Evolutionary conservation across 768 basidiomycete species (phyloP).

Genomic region (Suillus occidentalis): DNA sequence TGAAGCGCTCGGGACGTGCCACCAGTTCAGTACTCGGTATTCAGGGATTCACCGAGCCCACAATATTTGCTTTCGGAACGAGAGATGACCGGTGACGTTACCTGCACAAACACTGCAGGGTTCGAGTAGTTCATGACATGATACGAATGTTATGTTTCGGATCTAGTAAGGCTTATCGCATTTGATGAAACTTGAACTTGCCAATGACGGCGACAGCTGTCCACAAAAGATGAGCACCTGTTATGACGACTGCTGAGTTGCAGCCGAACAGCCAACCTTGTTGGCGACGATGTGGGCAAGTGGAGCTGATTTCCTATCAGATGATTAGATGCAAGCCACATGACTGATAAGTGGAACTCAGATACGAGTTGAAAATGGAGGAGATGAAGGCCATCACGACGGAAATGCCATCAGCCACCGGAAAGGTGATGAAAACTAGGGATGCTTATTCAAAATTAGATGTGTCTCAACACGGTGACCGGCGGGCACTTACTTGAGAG

Average conservation of each 20-base stretch:
- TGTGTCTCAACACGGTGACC: background rate
- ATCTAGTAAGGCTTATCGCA: background rate
- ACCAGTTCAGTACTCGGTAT: background rate
- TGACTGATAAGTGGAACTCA: background rate
- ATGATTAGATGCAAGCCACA: background rate
- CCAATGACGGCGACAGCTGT: background rate
- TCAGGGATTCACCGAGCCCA: background rate
- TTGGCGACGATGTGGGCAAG: background rate
- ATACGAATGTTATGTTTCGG: background rate
- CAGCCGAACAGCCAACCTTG: background rate
- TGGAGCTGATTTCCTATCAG: background rate
- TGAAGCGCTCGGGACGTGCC: background rate
- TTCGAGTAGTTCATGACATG: background rate
- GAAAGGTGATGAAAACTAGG: background rate
- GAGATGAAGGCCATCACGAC: background rate
- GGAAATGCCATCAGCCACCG: background rate
- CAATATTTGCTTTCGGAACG: background rate
- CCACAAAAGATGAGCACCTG: background rate
- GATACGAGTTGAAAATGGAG: background rate
- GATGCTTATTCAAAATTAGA: background rate
- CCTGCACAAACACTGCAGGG: background rate
- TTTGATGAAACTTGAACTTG: background rate
- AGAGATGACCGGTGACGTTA: background rate
- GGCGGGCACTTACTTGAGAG: background rate
- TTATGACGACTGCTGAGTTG: background rate